Evolutionary conservation across 2,329 filamentous ascomycete species (phyloP).

Genomic region (Tolypocladium endophyticum): DNA sequence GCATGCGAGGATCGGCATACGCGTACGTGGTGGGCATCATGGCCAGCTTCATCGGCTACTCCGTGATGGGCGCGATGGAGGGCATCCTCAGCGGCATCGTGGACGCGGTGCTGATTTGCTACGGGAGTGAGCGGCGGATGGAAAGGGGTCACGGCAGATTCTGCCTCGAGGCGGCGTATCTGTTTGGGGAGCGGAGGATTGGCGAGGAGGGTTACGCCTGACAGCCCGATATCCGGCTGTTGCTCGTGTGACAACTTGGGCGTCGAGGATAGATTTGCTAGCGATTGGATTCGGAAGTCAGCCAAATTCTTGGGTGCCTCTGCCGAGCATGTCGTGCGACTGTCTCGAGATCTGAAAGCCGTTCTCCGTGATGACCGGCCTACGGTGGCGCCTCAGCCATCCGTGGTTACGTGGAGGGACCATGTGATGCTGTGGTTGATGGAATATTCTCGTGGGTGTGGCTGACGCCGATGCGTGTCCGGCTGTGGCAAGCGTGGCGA

Average conservation of each 20-base stretch:
- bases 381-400: not conserved
- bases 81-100: conserved; percentile 79
- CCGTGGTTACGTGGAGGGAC: not conserved
- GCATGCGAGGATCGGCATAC: conserved; percentile 72
- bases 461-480: not conserved
- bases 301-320: not conserved
- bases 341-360: not conserved
- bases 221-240: not conserved
- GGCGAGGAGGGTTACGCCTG: conserved; percentile 7
- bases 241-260: not conserved
- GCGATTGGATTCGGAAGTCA: not conserved
- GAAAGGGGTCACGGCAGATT: conserved; percentile 61
- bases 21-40: conserved; percentile 90
- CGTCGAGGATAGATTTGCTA: not conserved
- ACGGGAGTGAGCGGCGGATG: conserved; percentile 76
- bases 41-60: conserved; percentile 91
- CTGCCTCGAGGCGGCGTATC: conserved; percentile 80
- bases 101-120: conserved; percentile 84
- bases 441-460: conserved; percentile 1
- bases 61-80: conserved; percentile 82
- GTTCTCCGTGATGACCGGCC: not conserved
- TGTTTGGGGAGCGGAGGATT: conserved; percentile 61
- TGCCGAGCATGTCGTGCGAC: not conserved
- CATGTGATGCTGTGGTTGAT: not conserved
- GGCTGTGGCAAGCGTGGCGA: not conserved